phyloP scores from a whole-genome alignment of 2,329 filamentous ascomycete species.

The Aspergillus sp. region DNA sequence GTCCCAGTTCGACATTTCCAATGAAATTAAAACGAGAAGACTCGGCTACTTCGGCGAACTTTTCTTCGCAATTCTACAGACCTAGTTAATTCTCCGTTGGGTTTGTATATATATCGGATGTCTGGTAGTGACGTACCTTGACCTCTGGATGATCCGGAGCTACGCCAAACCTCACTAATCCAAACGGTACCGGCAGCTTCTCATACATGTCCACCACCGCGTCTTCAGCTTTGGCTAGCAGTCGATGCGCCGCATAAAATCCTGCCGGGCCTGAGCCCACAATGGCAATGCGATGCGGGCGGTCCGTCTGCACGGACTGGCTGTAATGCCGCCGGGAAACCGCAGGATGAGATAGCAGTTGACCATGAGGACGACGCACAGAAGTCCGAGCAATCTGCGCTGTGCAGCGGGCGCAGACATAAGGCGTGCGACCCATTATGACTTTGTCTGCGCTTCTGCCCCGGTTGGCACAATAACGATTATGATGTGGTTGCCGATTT shows the following conservation, averaged over 20 bases:
- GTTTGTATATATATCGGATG: no score
- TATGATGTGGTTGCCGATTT: background rate
- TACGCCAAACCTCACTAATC: conserved; percentile 85
- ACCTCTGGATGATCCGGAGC: conserved; percentile 98
- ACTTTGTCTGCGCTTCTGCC: background rate
- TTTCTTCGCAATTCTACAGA: conserved; percentile 80
- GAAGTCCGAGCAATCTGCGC: conserved; percentile 9
- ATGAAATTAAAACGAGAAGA: conserved; percentile 81
- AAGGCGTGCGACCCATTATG: conserved; percentile 12
- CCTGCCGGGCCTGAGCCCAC: conserved; percentile 91
- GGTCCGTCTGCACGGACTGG: conserved; percentile 27
- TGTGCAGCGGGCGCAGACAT: conserved; percentile 25
- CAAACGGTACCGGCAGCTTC: conserved; percentile 82
- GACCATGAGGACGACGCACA: conserved; percentile 1
- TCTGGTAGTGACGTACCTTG: conserved; percentile 54
- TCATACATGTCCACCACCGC: conserved; percentile 93
- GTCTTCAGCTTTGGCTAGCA: conserved; percentile 66
- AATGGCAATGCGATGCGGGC: conserved; percentile 70
- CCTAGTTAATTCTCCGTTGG: background rate
- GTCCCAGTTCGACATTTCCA: conserved; percentile 77
- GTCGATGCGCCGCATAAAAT: conserved; percentile 84
- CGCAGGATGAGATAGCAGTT: conserved; percentile 2
- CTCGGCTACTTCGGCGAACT: conserved; percentile 78
- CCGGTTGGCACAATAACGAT: background rate
- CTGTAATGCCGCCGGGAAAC: conserved; percentile 18